Evolutionary conservation across 768 basidiomycete species (phyloP), one percentile per base, ranked within the genome.

Genomic region (Sporobolomyces roseus): DNA sequence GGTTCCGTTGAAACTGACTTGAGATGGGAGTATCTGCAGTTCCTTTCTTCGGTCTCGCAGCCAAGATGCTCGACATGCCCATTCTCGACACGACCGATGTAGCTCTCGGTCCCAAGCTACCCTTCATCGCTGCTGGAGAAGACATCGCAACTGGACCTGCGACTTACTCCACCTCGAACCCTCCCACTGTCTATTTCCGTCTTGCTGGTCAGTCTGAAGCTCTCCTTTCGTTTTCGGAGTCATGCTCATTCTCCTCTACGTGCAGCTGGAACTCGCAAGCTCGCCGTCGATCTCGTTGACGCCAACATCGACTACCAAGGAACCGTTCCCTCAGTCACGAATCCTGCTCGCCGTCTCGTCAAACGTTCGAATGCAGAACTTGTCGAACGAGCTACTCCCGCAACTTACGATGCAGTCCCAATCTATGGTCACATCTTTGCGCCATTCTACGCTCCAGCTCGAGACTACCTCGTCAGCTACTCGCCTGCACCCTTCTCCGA

Each of bases 71-170:
- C 74, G 77, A 84, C 66, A 81, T 81, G 65, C 81, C 81, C 43
- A 80, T 85, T 45, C 74, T 86, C 50, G 85, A 86, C 74, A 80
- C 81, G 75, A 84, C 83, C 4, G 41, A 59, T 35, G 78, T 83
- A 29, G 54, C 51, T 23, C 66, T 85, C 66, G 83, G 83, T n/a
- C 73, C 81, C 6, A 65, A 76, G 27, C 72, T 83, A 1, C 84
- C 85, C 4, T 77, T 79, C 5, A 53, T 85, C 51, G 72, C 83
- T 27, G 80, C 83, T 71, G 67, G 80, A n/a, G 53, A 63, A 29
- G 83, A 82, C 13, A 75, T 82, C 66, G 72, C 82, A 50, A 53
- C 38, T 3, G 64, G 64, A 2, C 81, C 84, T 71, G 71, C 63
- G 2, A 78, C 60, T 12, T 77, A 83, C 17, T 76, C 77, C 19